Evolutionary conservation across 306 rosid species (phyloP).

Genomic region (Castanospermum australe): DNA sequence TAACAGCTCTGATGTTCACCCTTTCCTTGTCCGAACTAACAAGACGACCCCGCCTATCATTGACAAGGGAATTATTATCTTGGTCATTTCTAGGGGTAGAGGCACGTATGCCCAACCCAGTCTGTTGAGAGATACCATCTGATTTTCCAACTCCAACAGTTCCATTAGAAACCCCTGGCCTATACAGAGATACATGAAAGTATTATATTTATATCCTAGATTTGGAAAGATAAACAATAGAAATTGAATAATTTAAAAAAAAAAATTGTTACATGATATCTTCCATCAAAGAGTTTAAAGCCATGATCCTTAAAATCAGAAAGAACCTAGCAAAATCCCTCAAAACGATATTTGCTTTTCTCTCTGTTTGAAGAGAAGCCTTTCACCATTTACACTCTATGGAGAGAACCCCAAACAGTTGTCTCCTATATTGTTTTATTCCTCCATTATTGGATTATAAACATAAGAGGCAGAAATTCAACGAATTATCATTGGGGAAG

Average conservation of each 20-base stretch:
- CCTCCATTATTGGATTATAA: neutral
- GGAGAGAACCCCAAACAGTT: neutral
- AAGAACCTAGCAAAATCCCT: constrained; percentile 23
- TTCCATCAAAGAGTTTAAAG: constrained; percentile 13
- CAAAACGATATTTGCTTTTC: constrained; percentile 1
- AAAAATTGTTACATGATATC: constrained; percentile 11
- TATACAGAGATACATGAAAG: constrained; percentile 35
- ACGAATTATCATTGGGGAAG: neutral
- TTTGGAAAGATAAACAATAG: constrained; percentile 22
- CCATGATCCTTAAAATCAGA: constrained; percentile 15
- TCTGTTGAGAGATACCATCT: constrained; percentile 72
- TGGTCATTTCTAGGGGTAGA: constrained; percentile 78
- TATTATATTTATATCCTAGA: constrained; percentile 29
- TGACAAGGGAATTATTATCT: constrained; percentile 65
- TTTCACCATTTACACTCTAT: constrained; percentile 10
- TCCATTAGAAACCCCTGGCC: constrained; percentile 82
- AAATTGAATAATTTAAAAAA: neutral
- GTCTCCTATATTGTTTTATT: neutral
- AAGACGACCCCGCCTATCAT: constrained; percentile 81
- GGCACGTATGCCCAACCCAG: constrained; percentile 76
- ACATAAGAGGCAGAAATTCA: neutral
- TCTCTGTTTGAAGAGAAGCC: constrained; percentile 9
- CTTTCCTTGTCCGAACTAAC: constrained; percentile 81
- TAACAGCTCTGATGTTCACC: constrained; percentile 73
- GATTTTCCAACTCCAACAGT: constrained; percentile 74